Percentiles rank a stretch among this genome's conserved stretches.
phyloP scores from a whole-genome alignment of 352 stramenopile genomes.

The Phytophthora constricta region DNA sequence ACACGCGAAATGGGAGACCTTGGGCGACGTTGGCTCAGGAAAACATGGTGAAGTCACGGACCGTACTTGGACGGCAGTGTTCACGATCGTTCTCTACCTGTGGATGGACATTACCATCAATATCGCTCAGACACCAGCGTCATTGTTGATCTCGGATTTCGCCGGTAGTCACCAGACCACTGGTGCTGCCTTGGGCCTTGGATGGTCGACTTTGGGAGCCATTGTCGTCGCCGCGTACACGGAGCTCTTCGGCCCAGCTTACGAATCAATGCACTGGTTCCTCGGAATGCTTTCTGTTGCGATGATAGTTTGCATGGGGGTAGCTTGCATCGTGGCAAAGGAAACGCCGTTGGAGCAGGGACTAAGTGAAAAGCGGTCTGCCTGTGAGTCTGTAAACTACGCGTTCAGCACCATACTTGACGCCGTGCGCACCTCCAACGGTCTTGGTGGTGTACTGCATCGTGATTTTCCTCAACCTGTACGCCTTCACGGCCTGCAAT shows the following conservation, averaged over 20 bases:
- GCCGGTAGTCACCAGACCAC: constrained; percentile 60
- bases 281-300: constrained; percentile 50
- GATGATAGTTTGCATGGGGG: constrained; percentile 43
- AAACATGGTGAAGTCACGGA: constrained; percentile 27
- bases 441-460: constrained; percentile 48
- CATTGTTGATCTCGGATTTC: constrained; percentile 61
- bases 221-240: constrained; percentile 61
- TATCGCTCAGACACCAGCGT: constrained; percentile 50
- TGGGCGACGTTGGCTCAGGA: constrained; percentile 46
- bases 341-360: constrained; percentile 37
- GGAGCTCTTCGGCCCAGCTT: constrained; percentile 49
- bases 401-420: too few species aligned
- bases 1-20: constrained; percentile 53
- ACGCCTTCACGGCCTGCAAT: background rate
- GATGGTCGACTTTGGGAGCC: constrained; percentile 46
- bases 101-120: constrained; percentile 78
- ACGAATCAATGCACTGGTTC: constrained; percentile 52
- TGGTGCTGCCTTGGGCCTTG: constrained; percentile 47
- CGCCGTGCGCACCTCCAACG: too few species aligned
- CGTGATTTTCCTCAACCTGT: background rate
- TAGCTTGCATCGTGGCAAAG: constrained; percentile 36
- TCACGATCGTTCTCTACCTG: constrained; percentile 60
- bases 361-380: too few species aligned
- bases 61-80: constrained; percentile 50
- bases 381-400: constrained; percentile 58